A percentile compares a stretch with the other conserved stretches of the same genome.
Conservation (phyloP, 768 basidiomycete genomes). For the Boletales sp. region DNA sequence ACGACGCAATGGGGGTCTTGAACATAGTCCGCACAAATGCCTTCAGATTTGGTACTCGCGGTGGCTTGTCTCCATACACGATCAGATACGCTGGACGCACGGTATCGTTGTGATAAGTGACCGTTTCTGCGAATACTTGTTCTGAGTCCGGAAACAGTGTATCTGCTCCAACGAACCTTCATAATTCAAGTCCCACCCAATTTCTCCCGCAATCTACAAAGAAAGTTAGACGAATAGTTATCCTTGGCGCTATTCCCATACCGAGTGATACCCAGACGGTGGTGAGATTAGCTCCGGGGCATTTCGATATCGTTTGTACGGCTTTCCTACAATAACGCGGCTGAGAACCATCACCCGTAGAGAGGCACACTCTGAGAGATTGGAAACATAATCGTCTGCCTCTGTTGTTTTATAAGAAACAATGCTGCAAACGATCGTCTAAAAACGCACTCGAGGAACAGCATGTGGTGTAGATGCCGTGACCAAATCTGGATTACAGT, state of each 20-base stretch:
- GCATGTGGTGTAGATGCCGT: slow-evolving; percentile 62
- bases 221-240: neutral
- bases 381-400: slow-evolving; percentile 61
- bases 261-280: slow-evolving; percentile 58
- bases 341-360: slow-evolving; percentile 53
- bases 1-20: slow-evolving; percentile 30
- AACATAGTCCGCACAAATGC: slow-evolving; percentile 26
- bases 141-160: too few relatives aligned
- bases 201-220: slow-evolving; percentile 54
- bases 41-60: slow-evolving; percentile 18
- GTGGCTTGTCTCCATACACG: slow-evolving; percentile 45
- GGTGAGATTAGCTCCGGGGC: slow-evolving; percentile 46
- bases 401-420: slow-evolving; percentile 36
- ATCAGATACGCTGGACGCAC: slow-evolving; percentile 64
- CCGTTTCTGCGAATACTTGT: slow-evolving; percentile 41
- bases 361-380: slow-evolving; percentile 37
- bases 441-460: slow-evolving; percentile 58
- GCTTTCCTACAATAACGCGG: slow-evolving; percentile 62
- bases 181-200: slow-evolving; percentile 64
- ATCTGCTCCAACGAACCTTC: slow-evolving; percentile 31
- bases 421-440: neutral
- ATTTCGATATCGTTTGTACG: slow-evolving; percentile 48
- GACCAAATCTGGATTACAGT: slow-evolving; percentile 50
- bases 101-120: slow-evolving; percentile 64
- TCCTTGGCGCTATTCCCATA: slow-evolving; percentile 29